Evolutionary conservation across 495 filamentous ascomycete genomes (phyloP).

Genomic region (Hypoxylon rickii): DNA sequence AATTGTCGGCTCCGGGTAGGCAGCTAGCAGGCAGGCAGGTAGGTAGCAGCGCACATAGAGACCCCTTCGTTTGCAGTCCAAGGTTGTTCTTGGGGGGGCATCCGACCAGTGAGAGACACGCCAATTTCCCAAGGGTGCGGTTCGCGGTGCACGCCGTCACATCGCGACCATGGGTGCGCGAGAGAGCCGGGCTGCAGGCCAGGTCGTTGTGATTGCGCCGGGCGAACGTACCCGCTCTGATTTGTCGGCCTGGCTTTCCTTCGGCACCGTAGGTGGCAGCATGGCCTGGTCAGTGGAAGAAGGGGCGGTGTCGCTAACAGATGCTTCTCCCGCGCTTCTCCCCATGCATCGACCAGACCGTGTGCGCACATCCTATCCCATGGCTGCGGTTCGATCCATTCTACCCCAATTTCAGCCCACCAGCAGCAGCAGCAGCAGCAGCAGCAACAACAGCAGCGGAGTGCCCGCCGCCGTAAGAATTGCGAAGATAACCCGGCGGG

Average conservation of each 20-base stretch:
- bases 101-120: constrained; percentile 15
- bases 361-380: no score
- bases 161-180: constrained; percentile 9
- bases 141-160: constrained; percentile 19
- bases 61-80: constrained; percentile 16
- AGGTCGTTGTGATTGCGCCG: constrained; percentile 8
- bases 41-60: not conserved
- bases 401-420: no score
- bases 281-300: constrained; percentile 1
- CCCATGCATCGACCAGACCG: no score
- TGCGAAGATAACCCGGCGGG: no score
- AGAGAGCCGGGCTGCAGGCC: constrained; percentile 14
- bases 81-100: no score
- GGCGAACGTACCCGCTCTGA: not conserved
- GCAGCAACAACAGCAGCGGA: no score
- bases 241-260: constrained; percentile 1
- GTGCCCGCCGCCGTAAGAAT: no score
- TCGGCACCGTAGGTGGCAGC: not conserved
- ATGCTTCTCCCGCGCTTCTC: no score
- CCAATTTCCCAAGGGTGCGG: constrained; percentile 33
- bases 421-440: no score
- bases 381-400: no score
- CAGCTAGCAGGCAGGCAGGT: no score
- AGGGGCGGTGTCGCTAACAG: constrained; percentile 32
- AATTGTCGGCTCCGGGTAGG: no score